A percentile compares a stretch with the other conserved stretches of the same genome.
phyloP scores from a whole-genome alignment of 2,329 filamentous ascomycete species.

The Rhinocladiella similis region DNA sequence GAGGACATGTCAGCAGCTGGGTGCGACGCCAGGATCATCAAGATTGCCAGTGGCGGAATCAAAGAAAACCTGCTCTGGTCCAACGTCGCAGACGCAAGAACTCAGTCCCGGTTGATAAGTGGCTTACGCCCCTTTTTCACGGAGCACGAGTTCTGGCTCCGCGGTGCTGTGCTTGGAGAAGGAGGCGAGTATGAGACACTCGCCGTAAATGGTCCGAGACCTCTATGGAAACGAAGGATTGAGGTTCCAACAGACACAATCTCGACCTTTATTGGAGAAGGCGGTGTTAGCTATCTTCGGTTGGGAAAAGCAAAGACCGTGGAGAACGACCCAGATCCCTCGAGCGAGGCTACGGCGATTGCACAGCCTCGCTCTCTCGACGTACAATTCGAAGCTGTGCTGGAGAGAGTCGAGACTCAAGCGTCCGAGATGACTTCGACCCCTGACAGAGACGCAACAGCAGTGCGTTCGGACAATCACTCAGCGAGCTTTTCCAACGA shows the following conservation, averaged over 20 bases:
- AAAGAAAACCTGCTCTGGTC: conserved; percentile 79
- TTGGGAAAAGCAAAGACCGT: conserved; percentile 60
- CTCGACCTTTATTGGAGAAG: conserved; percentile 64
- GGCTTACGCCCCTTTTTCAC: conserved; percentile 59
- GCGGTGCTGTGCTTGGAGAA: conserved; percentile 79
- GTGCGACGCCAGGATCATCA: conserved; percentile 88
- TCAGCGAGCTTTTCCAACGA: background rate
- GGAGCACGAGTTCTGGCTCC: conserved; percentile 48
- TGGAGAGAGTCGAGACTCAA: conserved; percentile 28
- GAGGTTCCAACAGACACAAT: conserved; percentile 57
- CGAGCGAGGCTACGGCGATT: background rate
- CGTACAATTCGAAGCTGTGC: conserved; percentile 52
- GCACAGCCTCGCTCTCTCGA: conserved; percentile 51
- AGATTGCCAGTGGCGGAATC: conserved; percentile 87
- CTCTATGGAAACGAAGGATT: conserved; percentile 72
- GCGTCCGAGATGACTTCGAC: background rate
- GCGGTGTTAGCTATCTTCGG: conserved; percentile 73
- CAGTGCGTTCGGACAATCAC: background rate
- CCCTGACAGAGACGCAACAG: background rate
- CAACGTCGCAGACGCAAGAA: conserved; percentile 64
- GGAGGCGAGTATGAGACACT: conserved; percentile 96
- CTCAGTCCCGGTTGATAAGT: conserved; percentile 50
- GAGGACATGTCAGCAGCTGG: conserved; percentile 77
- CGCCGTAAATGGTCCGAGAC: conserved; percentile 73
- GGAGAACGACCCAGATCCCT: conserved; percentile 36